Evolutionary conservation across 805 yeast genomes (phyloP).

Genomic region (Suhomyces prunicola): DNA sequence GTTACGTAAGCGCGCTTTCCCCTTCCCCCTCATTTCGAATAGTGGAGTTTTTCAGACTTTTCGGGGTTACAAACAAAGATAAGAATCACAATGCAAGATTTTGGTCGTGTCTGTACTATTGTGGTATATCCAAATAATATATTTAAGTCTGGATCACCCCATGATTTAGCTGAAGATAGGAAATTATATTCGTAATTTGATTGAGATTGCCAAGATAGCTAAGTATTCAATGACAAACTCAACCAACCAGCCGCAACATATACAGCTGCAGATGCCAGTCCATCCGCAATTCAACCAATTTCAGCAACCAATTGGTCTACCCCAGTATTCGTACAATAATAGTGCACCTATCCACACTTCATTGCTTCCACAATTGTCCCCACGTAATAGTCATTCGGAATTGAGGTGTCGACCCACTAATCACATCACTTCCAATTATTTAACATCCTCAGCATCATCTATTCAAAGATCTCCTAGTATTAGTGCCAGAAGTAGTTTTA

Average conservation of each 20-base stretch:
- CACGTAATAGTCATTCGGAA: slow-evolving; percentile 2
- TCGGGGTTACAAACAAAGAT: slow-evolving; percentile 1
- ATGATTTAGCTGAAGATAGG: neutral
- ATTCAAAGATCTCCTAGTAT: slow-evolving; percentile 11
- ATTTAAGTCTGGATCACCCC: slow-evolving; percentile 1
- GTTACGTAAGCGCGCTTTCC: neutral
- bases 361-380: neutral
- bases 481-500: slow-evolving; percentile 4
- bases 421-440: slow-evolving; percentile 6
- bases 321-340: neutral
- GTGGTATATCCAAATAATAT: neutral
- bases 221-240: neutral
- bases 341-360: neutral
- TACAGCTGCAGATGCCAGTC: slow-evolving; percentile 1
- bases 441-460: slow-evolving; percentile 7
- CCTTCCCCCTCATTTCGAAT: slow-evolving; percentile 1
- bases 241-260: neutral
- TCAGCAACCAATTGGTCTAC: slow-evolving; percentile 1
- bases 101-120: neutral
- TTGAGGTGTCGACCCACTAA: neutral
- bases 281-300: slow-evolving; percentile 3
- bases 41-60: slow-evolving; percentile 1
- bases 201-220: neutral
- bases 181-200: neutral
- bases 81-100: neutral